Evolutionary conservation across 345 rosid genomes (phyloP), one percentile per base, ranked within the genome.

Genomic region (Brassica rapa): DNA sequence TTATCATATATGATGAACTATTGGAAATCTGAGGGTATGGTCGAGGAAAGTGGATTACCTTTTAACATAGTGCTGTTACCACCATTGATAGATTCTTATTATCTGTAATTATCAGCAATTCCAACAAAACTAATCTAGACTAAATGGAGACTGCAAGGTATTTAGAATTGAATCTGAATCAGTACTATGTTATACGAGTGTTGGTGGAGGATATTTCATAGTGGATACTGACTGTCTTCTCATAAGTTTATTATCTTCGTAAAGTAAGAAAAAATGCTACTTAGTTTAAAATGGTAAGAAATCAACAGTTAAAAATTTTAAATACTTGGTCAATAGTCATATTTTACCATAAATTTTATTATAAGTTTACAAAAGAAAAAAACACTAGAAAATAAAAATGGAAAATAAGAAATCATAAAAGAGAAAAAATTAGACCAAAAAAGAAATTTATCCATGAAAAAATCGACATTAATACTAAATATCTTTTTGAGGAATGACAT

Each of bases 41-140:
- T 68, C 62, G 53, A 68, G 82, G 82, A 74, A 80, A 69, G 78
- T 80, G 75, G 79, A 51, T 74, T 37, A 68, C 23, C 61, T 68
- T 74, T 33, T 33, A 60, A 16, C 66, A 8, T 51, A 61, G 78
- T 79, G 82, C 51, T 62, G 71, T 70, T 60, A 74, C 78, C 71
- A 74, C 71, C 69, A 68, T 51, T 73, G 73, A 73, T 68, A 15
- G 65, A 62, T 39, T 70, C 5, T 35, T 29, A 32, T 74, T 43
- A 14, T 67, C 32, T 62, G 29, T 8, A 11, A 49, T 11, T 51
- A 35, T 24, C 29, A 23, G 23, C 7, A 46, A 46, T 56, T 33
- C 51, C 32, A 46, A 33, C 39, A 10, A 60, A 24, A 30, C 39
- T 8, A 21, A 56, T 12, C n/a, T 4, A 51, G 3, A 33, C 6